Evolutionary conservation across 139 green algal species (phyloP), one percentile per base, ranked within the genome.

Genomic region (Volvox africanus): DNA sequence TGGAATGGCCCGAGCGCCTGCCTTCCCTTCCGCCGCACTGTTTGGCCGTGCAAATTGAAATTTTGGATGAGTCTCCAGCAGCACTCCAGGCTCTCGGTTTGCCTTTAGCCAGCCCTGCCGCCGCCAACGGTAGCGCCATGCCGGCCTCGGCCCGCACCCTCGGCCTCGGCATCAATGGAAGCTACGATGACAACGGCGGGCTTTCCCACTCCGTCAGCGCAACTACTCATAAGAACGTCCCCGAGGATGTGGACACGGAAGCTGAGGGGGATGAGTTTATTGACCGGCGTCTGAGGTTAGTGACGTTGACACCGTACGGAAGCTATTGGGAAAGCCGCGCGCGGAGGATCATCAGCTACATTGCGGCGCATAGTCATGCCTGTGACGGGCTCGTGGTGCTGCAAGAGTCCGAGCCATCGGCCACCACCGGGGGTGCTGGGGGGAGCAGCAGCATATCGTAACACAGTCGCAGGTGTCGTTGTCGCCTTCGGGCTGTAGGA

Each of bases 1-100:
- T 97, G 30, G 96, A 97, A 86, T 97, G 96, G 96, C 71, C 95
- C 17, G 94, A 96, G 37, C 85, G 94, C 28, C 92, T 97, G 85
- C 79, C 78, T 24, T 33, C 81, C 32, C 35, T 93, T 37, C 95
- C 94, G 11, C 3, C n/a, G 12, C 21, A 93, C 28, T 86, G 88
- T 22, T 37, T 96, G 9, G 89, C 92, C 0, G 75, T 97, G 0
- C 65, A 91, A 62, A 96, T 97, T 35, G 61, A 78, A 16, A 77
- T 95, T 2, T 18, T 92, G 12, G 76, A 91, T 17, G 75, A 81
- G 14, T 21, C 71, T 21, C 26, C 28, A 1, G 75, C 75, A 55
- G 75, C 75, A 20, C 75, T 61, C 32, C 75, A 81, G 75, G 37
- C 17, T 21, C 79, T 65, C 24, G 44, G 44, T 55, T 9, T 55